phyloP scores from a whole-genome alignment of 2,329 filamentous ascomycete species.

The Alternaria sp. region DNA sequence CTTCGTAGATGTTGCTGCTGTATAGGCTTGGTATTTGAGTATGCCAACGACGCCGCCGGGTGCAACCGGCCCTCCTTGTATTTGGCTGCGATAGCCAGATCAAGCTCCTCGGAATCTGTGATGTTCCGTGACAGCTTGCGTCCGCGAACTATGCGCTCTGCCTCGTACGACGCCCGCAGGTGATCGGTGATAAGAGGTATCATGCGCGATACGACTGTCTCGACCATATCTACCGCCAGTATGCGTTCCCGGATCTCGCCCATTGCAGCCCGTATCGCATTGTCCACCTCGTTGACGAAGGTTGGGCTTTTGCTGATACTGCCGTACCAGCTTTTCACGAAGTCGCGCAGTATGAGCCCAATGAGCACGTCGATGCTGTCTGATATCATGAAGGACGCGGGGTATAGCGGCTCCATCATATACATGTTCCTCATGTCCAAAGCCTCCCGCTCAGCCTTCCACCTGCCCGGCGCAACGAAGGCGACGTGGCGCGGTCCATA shows the following conservation, averaged over 20 bases:
- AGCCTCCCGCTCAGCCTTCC: constrained; percentile 73
- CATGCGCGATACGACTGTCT: constrained; percentile 79
- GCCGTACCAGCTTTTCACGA: constrained; percentile 86
- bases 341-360: constrained; percentile 78
- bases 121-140: constrained; percentile 86
- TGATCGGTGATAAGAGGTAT: constrained; percentile 89
- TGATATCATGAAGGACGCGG: constrained; percentile 78
- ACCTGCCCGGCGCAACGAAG: constrained; percentile 69
- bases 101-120: constrained; percentile 95
- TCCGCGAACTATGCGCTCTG: constrained; percentile 84
- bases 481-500: constrained; percentile 52
- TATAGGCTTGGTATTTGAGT: constrained; percentile 80
- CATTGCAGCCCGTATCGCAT: constrained; percentile 75
- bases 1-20: constrained; percentile 89
- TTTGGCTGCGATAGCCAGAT: constrained; percentile 93
- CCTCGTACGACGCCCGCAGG: constrained; percentile 88
- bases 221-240: constrained; percentile 79
- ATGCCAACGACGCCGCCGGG: constrained; percentile 80
- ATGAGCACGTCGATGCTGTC: constrained; percentile 81
- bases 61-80: constrained; percentile 90
- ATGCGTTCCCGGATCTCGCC: constrained; percentile 74
- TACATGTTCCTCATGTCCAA: constrained; percentile 72
- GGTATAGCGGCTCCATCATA: constrained; percentile 70
- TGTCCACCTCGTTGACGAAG: constrained; percentile 88
- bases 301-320: constrained; percentile 80